Evolutionary conservation across 805 yeast species (phyloP), one percentile per base, ranked within the genome.

Genomic region (Trichomonascus vanleenenianus): DNA sequence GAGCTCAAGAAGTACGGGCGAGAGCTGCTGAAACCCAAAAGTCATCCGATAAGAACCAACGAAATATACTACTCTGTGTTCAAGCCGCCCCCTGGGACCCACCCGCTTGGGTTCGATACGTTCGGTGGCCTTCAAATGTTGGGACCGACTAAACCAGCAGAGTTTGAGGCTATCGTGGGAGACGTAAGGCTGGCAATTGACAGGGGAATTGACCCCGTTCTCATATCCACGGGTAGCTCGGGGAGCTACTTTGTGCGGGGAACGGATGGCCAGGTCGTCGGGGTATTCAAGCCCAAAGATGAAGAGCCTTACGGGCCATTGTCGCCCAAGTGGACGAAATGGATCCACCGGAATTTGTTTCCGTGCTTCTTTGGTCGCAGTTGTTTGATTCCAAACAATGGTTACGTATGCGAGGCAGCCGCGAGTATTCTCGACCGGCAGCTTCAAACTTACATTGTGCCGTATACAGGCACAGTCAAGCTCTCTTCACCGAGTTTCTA

Each of bases 261-360:
- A 40, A 49, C 64, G 1, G 30, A 50, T 1, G 60, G 63, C 30
- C 54, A 62, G 36, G 70, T 70, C 10, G 71, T 71, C 12, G 88
- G 81, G 0, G 79, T 83, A 2, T 83, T 83, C 67, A 83, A 83
- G 58, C 89, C 89, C 3, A 81, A 81, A 56, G 87, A 82, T 60
- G 89, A 83, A 59, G 88, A 83, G 54, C 89, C 88, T 0, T 83
- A 83, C 56, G 89, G 88, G 0, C 85, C 87, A 1, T 56, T 83
- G 43, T 77, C 84, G 3, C 88, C 89, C 1, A 83, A 83, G 58
- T 80, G 88, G 87, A 75, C 84, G 1, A 83, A 83, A 61, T 83
- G 89, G 88, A 58, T 81, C 2, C 88, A 83, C 57, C 60, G 88
- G 52, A 83, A 81, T 22, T 71, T 83, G 50, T 83, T 83, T 46